Evolutionary conservation across 192 early-diverging fungal genomes (phyloP), one percentile per base, ranked within the genome.

Genomic region (Coemansia sp.): DNA sequence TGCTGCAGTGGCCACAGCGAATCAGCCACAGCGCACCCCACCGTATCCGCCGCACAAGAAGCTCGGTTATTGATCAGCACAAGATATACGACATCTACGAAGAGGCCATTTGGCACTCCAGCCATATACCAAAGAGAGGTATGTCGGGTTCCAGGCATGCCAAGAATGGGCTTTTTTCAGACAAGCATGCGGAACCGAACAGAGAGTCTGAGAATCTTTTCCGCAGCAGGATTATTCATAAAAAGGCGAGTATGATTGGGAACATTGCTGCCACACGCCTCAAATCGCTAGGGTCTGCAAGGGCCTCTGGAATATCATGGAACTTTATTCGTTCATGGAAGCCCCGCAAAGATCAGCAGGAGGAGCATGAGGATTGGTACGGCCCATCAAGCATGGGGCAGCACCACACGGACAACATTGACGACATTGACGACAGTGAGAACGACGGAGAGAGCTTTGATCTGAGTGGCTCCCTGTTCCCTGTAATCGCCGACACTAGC

Each of bases 81-180:
- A 82, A 76, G 66, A 82, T 82, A 19, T 82, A 82, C 62, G 74
- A 76, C 55, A 82, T 82, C 41, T 82, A 82, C 65, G 74, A 76
- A 52, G 79, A 82, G 65, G 76, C 79, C 1, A 63, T 76, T 22
- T 82, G 79, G 79, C 79, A 82, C 61, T 64, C 62, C 26, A 61
- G 54, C 13, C 63, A 49, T 39, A 71, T 65, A 8, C 68, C 61
- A 9, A 32, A 59, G 8, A 41, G 39, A 16, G 5, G 5, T 16
- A 13, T 37, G 0, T 8, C 6, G 13, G 39, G 5, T 13, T 11
- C 8, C 13, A 26, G 11, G 51, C 6, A 8, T 6, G 6, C 21
- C 8, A 22, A 8, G 12, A 22, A 54, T 15, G 15, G 1, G 5
- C 26, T 19, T 9, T 54, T 12, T 8, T 54, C 21, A 8, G 12